Base-by-base conservation (phyloP, 2,329 filamentous ascomycete genomes). In the Fusarium dimerum region DNA sequence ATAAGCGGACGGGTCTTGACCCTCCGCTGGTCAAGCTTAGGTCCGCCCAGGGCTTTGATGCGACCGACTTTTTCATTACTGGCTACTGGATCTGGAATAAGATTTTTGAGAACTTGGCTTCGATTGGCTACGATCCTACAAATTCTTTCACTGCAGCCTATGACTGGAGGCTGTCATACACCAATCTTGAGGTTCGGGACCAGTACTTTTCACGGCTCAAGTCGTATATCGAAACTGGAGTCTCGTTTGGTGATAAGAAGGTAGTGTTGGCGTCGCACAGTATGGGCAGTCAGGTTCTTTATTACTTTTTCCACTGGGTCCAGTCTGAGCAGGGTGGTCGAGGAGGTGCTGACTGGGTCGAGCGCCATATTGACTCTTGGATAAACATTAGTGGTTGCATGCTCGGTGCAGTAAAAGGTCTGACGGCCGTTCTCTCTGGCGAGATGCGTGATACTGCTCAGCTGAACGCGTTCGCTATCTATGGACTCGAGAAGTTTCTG, bases 21-120 rank as follows among this genome's bases (percentile, higher is more conserved):
- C 94, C 94, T 2, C 90, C 92, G 0, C 86, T 87, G 12, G 85
- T 97, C 64, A 97, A 97, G 75, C 75, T 99, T 17, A 85, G 94
- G 38, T 91, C 94, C 9, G 92, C 94, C 0, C 94, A 97, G 70
- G 94, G 94, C 2, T 99, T 99, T 64, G 94, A 99, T 72, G 94
- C 94, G 3, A 92, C 94, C 11, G 94, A 99, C 73, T 99, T 99
- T 76, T 94, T 95, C 72, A 88, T 89, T 56, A 88, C 86, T 0
- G 86, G 85, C 10, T 99, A 99, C 74, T 99, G 94, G 94, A 97
- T 99, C 55, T 97, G 92, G 92, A 97, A 90, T 75, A 97, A 97
- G 74, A 97, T 99, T 55, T 80, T 99, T 45, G 94, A 99, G 74
- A 99, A 99, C 66, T 78, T 99, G 47, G 94, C 94, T 0, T 94